phyloP scores from a whole-genome alignment of 2,329 filamentous ascomycete genomes.

The Cladosporium sp. region DNA sequence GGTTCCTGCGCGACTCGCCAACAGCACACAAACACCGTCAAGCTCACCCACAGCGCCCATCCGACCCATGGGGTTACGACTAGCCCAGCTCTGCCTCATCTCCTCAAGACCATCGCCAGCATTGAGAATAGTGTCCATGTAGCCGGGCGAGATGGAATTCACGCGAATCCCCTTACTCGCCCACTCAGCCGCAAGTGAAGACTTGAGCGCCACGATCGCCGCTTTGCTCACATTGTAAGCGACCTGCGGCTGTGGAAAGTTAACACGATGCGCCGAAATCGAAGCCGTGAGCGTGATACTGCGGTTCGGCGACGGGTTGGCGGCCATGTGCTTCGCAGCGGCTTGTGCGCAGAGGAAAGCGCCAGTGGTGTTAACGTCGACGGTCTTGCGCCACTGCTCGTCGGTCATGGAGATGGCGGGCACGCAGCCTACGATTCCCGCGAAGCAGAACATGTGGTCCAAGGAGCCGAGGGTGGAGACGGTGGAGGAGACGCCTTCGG shows the following conservation, averaged over 20 bases:
- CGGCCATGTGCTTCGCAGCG: constrained; percentile 58
- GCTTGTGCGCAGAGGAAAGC: constrained; percentile 71
- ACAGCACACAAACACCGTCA: constrained; percentile 42
- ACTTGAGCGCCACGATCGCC: constrained; percentile 64
- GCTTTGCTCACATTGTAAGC: constrained; percentile 75
- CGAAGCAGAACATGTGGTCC: constrained; percentile 64
- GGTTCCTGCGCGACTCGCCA: constrained; percentile 39
- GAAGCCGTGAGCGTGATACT: constrained; percentile 68
- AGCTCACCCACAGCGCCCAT: constrained; percentile 43
- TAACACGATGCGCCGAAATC: constrained; percentile 69
- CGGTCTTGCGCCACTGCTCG: constrained; percentile 61
- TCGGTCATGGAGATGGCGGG: constrained; percentile 62
- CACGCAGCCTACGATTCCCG: constrained; percentile 66
- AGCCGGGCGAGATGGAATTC: constrained; percentile 71
- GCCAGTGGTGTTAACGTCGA: constrained; percentile 74
- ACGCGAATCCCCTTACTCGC: constrained; percentile 68
- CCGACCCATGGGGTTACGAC: constrained; percentile 42
- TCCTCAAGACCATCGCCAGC: constrained; percentile 41
- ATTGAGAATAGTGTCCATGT: constrained; percentile 77
- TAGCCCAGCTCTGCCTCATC: constrained; percentile 38
- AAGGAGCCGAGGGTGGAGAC: constrained; percentile 51
- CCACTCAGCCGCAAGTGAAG: constrained; percentile 72
- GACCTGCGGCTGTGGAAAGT: constrained; percentile 71
- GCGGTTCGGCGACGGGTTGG: constrained; percentile 39
- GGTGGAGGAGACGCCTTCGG: constrained; percentile 45